Percentiles rank a stretch among this genome's conserved stretches.
phyloP scores from a whole-genome alignment of 306 rosid genomes.

The Fragaria vesca region DNA sequence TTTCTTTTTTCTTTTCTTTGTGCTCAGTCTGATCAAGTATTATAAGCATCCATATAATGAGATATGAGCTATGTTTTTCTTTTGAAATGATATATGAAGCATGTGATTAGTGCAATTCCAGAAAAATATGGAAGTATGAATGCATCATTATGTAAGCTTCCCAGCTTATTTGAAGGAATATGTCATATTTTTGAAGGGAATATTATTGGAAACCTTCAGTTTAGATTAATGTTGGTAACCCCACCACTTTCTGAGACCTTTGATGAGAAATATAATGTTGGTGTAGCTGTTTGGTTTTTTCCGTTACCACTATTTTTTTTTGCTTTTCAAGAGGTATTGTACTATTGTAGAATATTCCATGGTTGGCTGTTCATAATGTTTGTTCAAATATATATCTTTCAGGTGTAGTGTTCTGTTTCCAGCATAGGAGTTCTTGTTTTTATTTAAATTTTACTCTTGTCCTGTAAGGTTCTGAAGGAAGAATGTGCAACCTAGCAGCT shows the following conservation, averaged over 20 bases:
- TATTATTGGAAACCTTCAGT: neutral
- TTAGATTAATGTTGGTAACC: neutral
- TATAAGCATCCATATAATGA: neutral
- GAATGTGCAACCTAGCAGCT: slow-evolving; percentile 77
- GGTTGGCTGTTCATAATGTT: neutral
- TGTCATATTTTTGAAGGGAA: neutral
- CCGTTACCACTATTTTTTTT: neutral
- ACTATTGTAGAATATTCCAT: neutral
- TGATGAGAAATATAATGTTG: neutral
- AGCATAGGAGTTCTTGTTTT: neutral
- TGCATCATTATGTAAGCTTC: neutral
- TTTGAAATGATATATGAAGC: neutral
- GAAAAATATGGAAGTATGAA: neutral
- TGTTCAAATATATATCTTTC: neutral
- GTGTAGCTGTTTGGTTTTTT: neutral
- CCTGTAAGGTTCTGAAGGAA: slow-evolving; percentile 68
- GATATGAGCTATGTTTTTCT: too few relatives aligned
- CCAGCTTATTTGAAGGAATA: neutral
- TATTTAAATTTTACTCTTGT: neutral
- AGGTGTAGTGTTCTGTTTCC: neutral
- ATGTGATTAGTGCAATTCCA: neutral
- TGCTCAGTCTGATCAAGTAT: neutral
- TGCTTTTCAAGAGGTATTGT: neutral
- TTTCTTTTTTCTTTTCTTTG: neutral
- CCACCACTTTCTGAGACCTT: slow-evolving; percentile 1